phyloP scores from a whole-genome alignment of 495 filamentous ascomycete species.

The Trichoderma parareesei region DNA sequence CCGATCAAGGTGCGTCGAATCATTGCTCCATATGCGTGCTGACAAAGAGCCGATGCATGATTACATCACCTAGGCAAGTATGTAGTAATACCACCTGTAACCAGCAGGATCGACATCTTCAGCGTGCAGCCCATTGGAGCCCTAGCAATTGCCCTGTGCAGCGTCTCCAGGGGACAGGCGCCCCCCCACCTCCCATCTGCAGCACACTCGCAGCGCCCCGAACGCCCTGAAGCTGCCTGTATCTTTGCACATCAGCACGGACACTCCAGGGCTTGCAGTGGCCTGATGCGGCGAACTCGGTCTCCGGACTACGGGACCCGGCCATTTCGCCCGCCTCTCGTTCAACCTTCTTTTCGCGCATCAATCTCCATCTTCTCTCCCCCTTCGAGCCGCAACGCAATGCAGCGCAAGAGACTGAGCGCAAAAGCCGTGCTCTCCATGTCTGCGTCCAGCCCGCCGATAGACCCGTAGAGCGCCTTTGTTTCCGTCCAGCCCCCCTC shows the following conservation, averaged over 20 bases:
- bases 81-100: too few relatives aligned
- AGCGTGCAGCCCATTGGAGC: too few relatives aligned
- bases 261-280: neutral
- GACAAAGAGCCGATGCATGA: constrained; percentile 2
- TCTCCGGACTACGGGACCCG: constrained; percentile 4
- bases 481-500: neutral
- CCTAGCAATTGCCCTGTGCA: too few relatives aligned
- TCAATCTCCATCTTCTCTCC: neutral
- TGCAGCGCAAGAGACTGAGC: neutral
- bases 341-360: neutral
- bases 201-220: neutral
- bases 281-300: constrained; percentile 9
- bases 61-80: neutral
- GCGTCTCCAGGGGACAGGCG: neutral
- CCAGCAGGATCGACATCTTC: too few relatives aligned
- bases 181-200: neutral
- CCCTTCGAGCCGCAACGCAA: neutral
- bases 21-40: neutral
- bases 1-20: neutral
- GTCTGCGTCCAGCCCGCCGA: neutral
- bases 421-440: neutral
- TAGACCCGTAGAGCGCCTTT: neutral
- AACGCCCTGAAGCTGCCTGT: neutral
- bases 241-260: too few relatives aligned
- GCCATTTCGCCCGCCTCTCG: neutral